phyloP scores from a whole-genome alignment of 768 basidiomycete genomes.

The Leucocoprinus leucothites region DNA sequence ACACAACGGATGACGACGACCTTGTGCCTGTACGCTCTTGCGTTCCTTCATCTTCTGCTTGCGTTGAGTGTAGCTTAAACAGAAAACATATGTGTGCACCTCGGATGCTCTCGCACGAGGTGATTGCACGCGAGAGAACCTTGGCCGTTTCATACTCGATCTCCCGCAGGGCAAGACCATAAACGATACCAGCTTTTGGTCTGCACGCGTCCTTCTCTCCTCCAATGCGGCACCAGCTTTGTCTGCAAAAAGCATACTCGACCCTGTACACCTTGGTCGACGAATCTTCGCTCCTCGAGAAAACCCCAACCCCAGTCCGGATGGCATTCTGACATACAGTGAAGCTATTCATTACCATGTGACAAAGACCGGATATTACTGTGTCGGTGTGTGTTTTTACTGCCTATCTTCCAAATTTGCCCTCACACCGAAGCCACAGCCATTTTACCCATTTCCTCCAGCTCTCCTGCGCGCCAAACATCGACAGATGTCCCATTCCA shows the following conservation, averaged over 20 bases:
- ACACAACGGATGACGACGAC: conserved; percentile 38
- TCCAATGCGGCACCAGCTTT: conserved; percentile 25
- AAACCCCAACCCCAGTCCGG: conserved; percentile 41
- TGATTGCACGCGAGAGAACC: conserved; percentile 62
- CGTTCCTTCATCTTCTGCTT: background rate
- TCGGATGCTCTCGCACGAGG: conserved; percentile 69
- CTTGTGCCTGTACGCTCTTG: conserved; percentile 58
- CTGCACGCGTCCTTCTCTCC: conserved; percentile 68
- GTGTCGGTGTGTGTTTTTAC: conserved; percentile 67
- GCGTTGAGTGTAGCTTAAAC: conserved; percentile 28
- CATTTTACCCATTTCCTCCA: conserved; percentile 85
- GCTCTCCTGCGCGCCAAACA: conserved; percentile 38
- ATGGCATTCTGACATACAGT: conserved; percentile 51
- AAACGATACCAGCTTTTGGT: conserved; percentile 85
- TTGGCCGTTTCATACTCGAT: conserved; percentile 90
- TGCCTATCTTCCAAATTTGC: background rate
- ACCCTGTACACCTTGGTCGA: conserved; percentile 43
- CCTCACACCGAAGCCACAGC: conserved; percentile 38
- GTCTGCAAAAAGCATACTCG: conserved; percentile 48
- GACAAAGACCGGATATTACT: conserved; percentile 90
- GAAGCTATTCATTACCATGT: conserved; percentile 83
- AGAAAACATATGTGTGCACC: conserved; percentile 96
- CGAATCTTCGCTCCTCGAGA: conserved; percentile 40
- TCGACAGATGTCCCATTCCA: conserved; percentile 59
- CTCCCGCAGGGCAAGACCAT: conserved; percentile 59